Percentiles rank a stretch among this genome's conserved stretches.
Conservation (phyloP, 805 yeast genomes). For the Isabelozyma gotoi region DNA sequence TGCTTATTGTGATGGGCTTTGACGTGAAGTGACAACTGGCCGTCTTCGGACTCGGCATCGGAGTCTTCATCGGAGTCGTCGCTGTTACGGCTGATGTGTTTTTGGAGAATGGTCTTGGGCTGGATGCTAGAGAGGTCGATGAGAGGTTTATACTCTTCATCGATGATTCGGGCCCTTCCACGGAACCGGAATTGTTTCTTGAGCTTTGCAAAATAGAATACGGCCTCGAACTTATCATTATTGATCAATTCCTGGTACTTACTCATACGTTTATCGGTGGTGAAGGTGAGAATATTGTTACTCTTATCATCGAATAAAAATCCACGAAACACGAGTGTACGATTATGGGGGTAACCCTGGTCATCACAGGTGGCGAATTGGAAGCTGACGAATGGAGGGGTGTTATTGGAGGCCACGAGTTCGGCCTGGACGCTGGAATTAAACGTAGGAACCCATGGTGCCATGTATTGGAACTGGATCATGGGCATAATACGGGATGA, state of each 20-base stretch:
- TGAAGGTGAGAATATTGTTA: slow-evolving; percentile 65
- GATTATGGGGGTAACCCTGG: slow-evolving; percentile 55
- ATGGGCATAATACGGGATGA: no score
- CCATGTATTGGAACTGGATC: slow-evolving; percentile 40
- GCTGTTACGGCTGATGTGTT: slow-evolving; percentile 9
- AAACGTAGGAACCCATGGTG: slow-evolving; percentile 77
- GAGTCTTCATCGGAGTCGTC: slow-evolving; percentile 14
- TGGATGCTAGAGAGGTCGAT: slow-evolving; percentile 31
- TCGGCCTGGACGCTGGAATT: slow-evolving; percentile 52
- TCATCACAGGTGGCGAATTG: slow-evolving; percentile 67
- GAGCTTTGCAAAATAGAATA: slow-evolving; percentile 64
- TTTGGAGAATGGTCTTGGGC: slow-evolving; percentile 21
- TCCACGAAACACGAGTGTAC: slow-evolving; percentile 74
- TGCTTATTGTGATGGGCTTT: background rate
- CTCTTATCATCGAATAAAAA: slow-evolving; percentile 69
- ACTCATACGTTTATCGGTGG: slow-evolving; percentile 69
- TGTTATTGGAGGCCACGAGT: slow-evolving; percentile 17
- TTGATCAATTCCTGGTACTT: slow-evolving; percentile 54
- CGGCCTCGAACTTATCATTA: slow-evolving; percentile 68
- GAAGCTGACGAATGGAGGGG: slow-evolving; percentile 55
- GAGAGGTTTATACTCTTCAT: slow-evolving; percentile 27
- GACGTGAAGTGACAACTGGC: background rate
- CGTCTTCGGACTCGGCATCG: slow-evolving; percentile 6
- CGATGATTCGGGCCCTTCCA: slow-evolving; percentile 57
- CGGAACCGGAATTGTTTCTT: slow-evolving; percentile 72